Evolutionary conservation across 805 yeast genomes (phyloP), one percentile per base, ranked within the genome.

Genomic region (Starmerella etchellsii): DNA sequence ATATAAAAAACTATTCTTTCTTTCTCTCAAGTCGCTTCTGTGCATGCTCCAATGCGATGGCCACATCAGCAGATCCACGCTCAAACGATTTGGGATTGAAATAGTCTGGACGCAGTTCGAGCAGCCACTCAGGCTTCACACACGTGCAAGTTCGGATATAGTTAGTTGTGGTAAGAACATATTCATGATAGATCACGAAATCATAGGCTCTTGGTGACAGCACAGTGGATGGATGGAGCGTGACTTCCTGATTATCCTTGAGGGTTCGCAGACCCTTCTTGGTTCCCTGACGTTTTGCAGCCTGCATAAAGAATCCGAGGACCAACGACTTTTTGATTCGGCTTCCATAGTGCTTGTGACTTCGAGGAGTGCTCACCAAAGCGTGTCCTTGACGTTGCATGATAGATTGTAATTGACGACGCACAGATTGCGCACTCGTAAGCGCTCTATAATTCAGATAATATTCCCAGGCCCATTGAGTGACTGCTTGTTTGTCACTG

Each of bases 261-360:
- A 87, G 81, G 0, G 98, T 91, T 52, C 81, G 71, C 60, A 80
- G 88, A n/a, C 82, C 87, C 42, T 58, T 57, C 24, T 59, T 48
- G 31, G 73, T 70, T 29, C 83, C 77, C 65, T 74, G 76, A 67
- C 82, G 83, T 65, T 87, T 91, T 26, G 96, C 97, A 41, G 82
- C 94, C 66, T 91, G 98, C 97, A 91, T 87, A 67, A 91, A 91
- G 61, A 85, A 87, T 2, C 98, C 98, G n/a, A 83, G 73, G 3
- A 83, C 71, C 43, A 91, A 63, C 0, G 97, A 95, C 59, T 80
- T 81, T 42, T 94, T 71, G 49, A 91, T 77, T 54, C 83, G 80
- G 52, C 72, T 76, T 60, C 77, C 78, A 63, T 82, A 85, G 31
- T 58, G 56, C 38, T 72, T 73, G 54, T 76, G 78, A 22, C 73